Evolutionary conservation across 1,284 basidiomycete genomes (phyloP), one percentile per base, ranked within the genome.

Genomic region (Leccinum insigne): DNA sequence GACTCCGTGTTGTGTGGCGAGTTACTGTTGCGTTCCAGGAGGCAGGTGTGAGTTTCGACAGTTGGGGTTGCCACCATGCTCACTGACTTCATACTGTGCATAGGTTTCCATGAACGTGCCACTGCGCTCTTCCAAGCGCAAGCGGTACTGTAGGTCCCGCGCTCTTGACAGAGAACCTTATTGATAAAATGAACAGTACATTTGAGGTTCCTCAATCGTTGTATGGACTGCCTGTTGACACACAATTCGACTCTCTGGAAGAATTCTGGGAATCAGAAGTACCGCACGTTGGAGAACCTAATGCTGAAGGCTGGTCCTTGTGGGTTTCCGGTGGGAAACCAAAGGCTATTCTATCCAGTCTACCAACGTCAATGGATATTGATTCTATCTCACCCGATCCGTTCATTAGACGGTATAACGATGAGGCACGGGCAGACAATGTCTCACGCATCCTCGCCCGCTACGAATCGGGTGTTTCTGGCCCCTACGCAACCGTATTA

Each of bases 401-500:
- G 1, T 93, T 90, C 75, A 77, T 82, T 52, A 81, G 82, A 62
- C 97, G 94, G 94, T 83, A 87, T 14, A 74, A 77, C 8, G 81
- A 83, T 16, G 95, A 97, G 77, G 70, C 73, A 10, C 73, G 73
- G 35, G 77, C 80, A 14, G 89, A 93, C 69, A 73, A 71, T 18
- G 68, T 69, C 9, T 74, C 78, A 21, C 70, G 77, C 32, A 74
- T 86, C 1, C 89, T 94, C 9, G 80, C 83, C 4, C 87, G 90
- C 35, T 86, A 90, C 65, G 82, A 85, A 6, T 82, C 80, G 6
- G 81, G 83, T 11, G 84, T 87, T 60, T 81, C 83, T 32, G 95
- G 96, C 75, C 94, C 95, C 0, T 96, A 91, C 75, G 82, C 89
- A 1, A 86, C 86, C 2, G 83, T 97, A 23, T 79, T 98, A 14